Evolutionary conservation across 352 stramenopile species (phyloP).

Genomic region (Phytophthora macrochlamydospora): DNA sequence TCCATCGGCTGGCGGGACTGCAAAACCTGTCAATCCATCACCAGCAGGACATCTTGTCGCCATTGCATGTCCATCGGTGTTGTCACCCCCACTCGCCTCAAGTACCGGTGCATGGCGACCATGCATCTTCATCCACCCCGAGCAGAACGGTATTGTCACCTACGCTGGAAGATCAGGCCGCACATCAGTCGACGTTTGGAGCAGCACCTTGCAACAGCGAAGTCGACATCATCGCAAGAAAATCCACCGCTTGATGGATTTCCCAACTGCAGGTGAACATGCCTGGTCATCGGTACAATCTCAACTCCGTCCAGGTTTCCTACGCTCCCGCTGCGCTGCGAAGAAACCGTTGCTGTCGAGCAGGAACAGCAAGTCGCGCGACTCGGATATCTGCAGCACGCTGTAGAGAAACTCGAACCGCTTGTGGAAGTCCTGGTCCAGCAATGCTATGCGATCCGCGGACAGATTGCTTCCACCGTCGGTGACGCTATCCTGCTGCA

Average conservation of each 20-base stretch:
- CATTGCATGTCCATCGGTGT: not conserved
- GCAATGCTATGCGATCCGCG: constrained; percentile 35
- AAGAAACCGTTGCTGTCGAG: constrained; percentile 81
- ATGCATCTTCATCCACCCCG: not conserved
- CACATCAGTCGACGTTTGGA: not conserved
- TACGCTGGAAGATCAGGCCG: not conserved
- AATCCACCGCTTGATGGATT: constrained; percentile 35
- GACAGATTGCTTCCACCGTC: constrained; percentile 18
- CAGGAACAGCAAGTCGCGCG: constrained; percentile 73
- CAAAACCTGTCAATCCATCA: not conserved
- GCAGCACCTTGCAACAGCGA: too few species aligned
- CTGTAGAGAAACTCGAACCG: constrained; percentile 70
- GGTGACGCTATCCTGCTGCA: constrained; percentile 39
- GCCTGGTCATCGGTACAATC: too few species aligned
- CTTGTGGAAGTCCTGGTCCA: constrained; percentile 60
- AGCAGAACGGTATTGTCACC: too few species aligned
- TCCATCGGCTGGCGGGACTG: not conserved
- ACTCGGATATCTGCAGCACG: constrained; percentile 64
- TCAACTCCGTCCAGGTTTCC: constrained; percentile 11
- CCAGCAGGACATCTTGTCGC: not conserved
- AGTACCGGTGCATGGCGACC: not conserved
- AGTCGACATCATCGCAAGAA: constrained; percentile 21
- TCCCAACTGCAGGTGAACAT: constrained; percentile 9
- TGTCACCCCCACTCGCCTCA: not conserved
- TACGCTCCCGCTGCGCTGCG: constrained; percentile 41